Base-by-base conservation (phyloP, 768 basidiomycete species). In the Leccinum subtestaceum region DNA sequence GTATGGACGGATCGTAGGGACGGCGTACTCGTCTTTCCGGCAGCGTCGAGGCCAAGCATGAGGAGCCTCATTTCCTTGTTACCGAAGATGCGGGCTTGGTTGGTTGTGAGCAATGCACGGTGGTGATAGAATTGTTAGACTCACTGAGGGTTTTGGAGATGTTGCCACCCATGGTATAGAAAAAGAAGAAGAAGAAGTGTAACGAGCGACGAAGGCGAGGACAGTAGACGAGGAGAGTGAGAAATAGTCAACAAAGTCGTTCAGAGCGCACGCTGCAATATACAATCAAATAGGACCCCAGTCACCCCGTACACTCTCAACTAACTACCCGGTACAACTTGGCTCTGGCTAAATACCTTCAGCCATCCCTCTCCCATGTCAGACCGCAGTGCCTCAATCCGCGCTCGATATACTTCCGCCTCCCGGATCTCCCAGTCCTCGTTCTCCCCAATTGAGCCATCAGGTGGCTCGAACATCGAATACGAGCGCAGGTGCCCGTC, bases 41-140 rank as follows among this genome's bases (percentile, higher is more conserved):
- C 96, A 47, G 96, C 96, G 73, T 98, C 96, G 66, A 98, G 81
- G 46, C 96, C 96, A 67, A 98, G 79, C 96, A 98, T 98, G 73
- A 97, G 78, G 70, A 96, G 78, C 69, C 95, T 80, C 96, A 98
- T 98, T 83, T 98, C 96, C 84, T 95, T 96, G 84, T 95, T 98
- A 63, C 95, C 95, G 75, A 98, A 98, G 67, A 98, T 80, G 79
- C 90, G 93, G 72, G 85, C 94, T 96, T 47, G 29, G 45, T 43
- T 55, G 15, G 27, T 31, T 31, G 49, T 67, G 31, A 69, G 67
- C 12, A 11, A 17, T 5, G 57, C 1, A 3, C 1, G 3, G 13
- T 2, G 11, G 13, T 2, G 13, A 1, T 27, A 2, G 4, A 3
- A 1, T 3, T 11, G 10, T 3, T 0, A 13, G 8, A 68, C 82